phyloP scores from a whole-genome alignment of 495 filamentous ascomycete genomes.

The Penicillium crystallinum region DNA sequence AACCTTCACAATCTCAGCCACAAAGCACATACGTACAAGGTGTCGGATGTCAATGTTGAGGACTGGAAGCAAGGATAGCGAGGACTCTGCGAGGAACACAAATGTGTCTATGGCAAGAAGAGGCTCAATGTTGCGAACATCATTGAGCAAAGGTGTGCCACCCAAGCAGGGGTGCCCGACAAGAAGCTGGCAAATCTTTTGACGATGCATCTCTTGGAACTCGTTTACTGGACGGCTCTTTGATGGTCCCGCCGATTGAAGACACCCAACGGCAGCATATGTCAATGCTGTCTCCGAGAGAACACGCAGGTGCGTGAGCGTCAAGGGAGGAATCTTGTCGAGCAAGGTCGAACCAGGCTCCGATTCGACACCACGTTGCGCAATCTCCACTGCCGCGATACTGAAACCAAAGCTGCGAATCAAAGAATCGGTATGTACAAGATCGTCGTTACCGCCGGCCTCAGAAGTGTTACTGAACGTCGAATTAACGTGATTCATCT shows the following conservation, averaged over 20 bases:
- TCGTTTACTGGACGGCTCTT: constrained; percentile 59
- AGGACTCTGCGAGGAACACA: constrained; percentile 75
- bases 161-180: constrained; percentile 47
- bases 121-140: constrained; percentile 53
- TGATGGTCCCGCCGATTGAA: constrained; percentile 47
- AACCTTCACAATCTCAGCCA: constrained; percentile 86
- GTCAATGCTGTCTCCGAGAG: constrained; percentile 82
- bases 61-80: constrained; percentile 64
- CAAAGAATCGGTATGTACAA: constrained; percentile 63
- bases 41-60: constrained; percentile 73
- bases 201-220: constrained; percentile 62
- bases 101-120: constrained; percentile 76
- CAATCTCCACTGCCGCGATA: constrained; percentile 87
- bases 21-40: constrained; percentile 81
- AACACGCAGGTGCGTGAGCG: constrained; percentile 83
- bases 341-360: constrained; percentile 70
- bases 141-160: constrained; percentile 34
- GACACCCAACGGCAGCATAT: constrained; percentile 71
- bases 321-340: constrained; percentile 77
- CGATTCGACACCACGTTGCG: constrained; percentile 79
- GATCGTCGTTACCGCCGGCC: constrained; percentile 38
- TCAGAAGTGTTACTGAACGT: constrained; percentile 41
- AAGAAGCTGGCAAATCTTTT: constrained; percentile 76
- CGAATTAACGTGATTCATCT: constrained; percentile 59
- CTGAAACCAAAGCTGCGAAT: constrained; percentile 75